phyloP scores from a whole-genome alignment of 768 basidiomycete genomes.

The Dentipellis sp. region DNA sequence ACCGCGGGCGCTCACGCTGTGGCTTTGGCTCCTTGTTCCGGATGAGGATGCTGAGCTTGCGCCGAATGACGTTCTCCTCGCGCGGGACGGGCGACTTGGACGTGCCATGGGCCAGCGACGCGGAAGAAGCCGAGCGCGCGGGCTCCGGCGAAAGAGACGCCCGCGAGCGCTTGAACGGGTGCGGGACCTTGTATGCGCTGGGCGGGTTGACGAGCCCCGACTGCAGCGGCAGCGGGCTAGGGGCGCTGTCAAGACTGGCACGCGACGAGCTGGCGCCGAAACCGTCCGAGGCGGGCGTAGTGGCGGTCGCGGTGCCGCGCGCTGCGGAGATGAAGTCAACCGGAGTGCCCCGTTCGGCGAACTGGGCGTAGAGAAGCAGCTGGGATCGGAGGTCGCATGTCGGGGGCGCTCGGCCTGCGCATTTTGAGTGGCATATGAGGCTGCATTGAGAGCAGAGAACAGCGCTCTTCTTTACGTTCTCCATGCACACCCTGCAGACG shows the following conservation, averaged over 20 bases:
- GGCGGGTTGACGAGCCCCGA: constrained; percentile 10
- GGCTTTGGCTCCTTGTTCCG: constrained; percentile 24
- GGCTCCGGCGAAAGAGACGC: constrained; percentile 7
- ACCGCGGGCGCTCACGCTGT: constrained; percentile 40
- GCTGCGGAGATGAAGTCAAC: constrained; percentile 43
- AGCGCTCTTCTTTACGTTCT: constrained; percentile 75
- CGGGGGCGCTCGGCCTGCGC: constrained; percentile 61
- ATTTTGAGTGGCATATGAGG: constrained; percentile 79
- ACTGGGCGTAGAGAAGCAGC: constrained; percentile 69
- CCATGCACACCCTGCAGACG: constrained; percentile 75
- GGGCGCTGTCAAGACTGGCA: constrained; percentile 7
- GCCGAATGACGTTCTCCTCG: constrained; percentile 12
- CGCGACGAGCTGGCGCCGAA: constrained; percentile 8
- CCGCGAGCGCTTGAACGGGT: constrained; percentile 14
- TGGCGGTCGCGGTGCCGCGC: constrained; percentile 26
- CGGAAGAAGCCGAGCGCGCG: constrained; percentile 12
- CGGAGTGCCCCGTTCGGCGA: constrained; percentile 60
- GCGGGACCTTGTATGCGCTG: constrained; percentile 19
- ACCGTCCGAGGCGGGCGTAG: constrained; percentile 4
- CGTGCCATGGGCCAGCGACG: constrained; percentile 3
- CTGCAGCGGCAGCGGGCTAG: not conserved
- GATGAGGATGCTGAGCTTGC: constrained; percentile 27
- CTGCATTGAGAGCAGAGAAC: constrained; percentile 87
- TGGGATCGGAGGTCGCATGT: constrained; percentile 79
- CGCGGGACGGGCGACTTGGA: not conserved